Conservation (phyloP, 2,329 filamentous ascomycete species). For the Seiridium cupressi region DNA sequence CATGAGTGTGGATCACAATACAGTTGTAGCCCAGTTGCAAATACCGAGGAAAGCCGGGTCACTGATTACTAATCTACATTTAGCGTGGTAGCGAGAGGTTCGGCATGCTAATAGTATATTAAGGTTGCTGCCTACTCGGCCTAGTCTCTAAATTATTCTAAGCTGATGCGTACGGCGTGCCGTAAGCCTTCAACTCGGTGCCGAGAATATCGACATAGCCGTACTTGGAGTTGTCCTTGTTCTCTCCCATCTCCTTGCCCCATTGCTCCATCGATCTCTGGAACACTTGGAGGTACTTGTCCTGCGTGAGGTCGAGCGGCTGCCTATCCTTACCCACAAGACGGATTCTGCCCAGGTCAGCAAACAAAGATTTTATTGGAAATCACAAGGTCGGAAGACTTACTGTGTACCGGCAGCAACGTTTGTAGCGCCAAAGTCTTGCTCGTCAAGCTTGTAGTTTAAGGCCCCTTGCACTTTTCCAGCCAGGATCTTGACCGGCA, state of each 20-base stretch:
- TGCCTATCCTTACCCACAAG: conserved; percentile 29
- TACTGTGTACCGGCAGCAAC: conserved; percentile 30
- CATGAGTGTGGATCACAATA: too few species aligned
- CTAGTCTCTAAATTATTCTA: background rate
- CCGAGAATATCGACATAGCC: conserved; percentile 30
- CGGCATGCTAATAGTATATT: too few species aligned
- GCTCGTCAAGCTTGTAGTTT: conserved; percentile 42
- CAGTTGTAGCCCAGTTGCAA: too few species aligned
- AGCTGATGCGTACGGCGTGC: conserved; percentile 19
- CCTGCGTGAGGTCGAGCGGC: conserved; percentile 27
- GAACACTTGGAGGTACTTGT: conserved; percentile 29
- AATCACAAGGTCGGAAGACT: conserved; percentile 7
- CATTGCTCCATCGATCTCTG: conserved; percentile 27
- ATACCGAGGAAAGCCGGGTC: too few species aligned
- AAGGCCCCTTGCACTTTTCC: conserved; percentile 47
- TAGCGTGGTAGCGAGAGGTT: too few species aligned
- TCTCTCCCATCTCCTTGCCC: conserved; percentile 25
- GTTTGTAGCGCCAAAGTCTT: conserved; percentile 43
- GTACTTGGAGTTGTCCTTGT: conserved; percentile 28
- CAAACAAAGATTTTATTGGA: background rate
- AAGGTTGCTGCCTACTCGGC: too few species aligned
- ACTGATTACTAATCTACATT: too few species aligned
- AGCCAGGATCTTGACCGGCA: conserved; percentile 28
- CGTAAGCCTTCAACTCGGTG: conserved; percentile 29
- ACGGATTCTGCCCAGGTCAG: conserved; percentile 21